Base-by-base conservation (phyloP, 352 stramenopile genomes). In the Phytophthora tentaculata region DNA sequence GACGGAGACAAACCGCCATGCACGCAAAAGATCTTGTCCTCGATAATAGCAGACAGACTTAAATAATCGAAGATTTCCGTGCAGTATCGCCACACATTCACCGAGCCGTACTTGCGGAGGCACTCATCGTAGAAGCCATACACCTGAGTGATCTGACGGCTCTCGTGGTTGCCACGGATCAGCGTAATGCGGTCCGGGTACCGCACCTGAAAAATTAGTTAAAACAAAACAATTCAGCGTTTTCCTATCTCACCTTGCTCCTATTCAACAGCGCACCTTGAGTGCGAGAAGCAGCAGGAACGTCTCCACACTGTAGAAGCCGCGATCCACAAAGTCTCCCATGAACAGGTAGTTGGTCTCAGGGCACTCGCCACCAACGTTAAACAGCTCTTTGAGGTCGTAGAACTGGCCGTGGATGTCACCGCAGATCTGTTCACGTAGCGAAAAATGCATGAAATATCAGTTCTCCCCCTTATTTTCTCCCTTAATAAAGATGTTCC, bases 61-160 rank as follows among this genome's bases (percentile, higher is more conserved):
- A 99, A 91, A 88, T 99, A 99, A 82, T 99, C 98, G 72, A 99
- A 99, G 72, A 99, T 99, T 72, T 99, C 98, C 56, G 97, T 99
- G 86, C 97, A 99, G 78, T 99, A 99, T 44, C 92, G 86, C 97
- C 97, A 99, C 24, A 99, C 97, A 81, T 99, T 99, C 51, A 99
- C 97, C 28, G 85, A 98, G 35, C 97, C 97, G 76, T 99, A 99
- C 76, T 99, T 95, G 66, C 96, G 82, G 19, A 99, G 80, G 71
- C 98, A 99, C 78, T 99, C 98, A 74, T 99, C 98, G 75, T 99
- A 99, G 73, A 99, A 99, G 28, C 98, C 98, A 76, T 99, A 99
- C 6, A 99, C 97, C 76, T 99, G 96, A 19, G 97, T 99, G 74
- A 99, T 99, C 80, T 99, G 97, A 56, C 97, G 81, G 57, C 80